These are phyloP conservation scores for Avena sativa DNA, from an alignment of 176 grass and related monocot genomes.

Conservation along the genomic window DNA sequence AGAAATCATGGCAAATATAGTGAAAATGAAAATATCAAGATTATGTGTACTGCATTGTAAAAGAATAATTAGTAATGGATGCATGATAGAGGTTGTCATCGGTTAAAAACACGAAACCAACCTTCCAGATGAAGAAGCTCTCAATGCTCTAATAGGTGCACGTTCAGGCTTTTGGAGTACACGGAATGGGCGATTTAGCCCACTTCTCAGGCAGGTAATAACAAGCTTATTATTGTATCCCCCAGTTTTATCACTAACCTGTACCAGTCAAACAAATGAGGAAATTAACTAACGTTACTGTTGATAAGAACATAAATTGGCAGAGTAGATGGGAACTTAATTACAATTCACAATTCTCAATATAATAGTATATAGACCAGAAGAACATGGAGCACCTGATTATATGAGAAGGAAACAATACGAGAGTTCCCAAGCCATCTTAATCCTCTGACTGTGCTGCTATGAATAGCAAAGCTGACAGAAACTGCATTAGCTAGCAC, in stretches of 20 bases:
- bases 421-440: slow-evolving; percentile 99
- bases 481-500: slow-evolving; percentile 84
- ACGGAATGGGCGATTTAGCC: slow-evolving; percentile 90
- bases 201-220: slow-evolving; percentile 95
- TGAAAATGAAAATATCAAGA: not conserved
- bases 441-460: slow-evolving; percentile 74
- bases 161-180: slow-evolving; percentile 98
- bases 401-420: slow-evolving; percentile 96
- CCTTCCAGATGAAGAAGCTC: slow-evolving; percentile 97
- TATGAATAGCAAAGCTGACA: slow-evolving; percentile 91
- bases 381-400: slow-evolving; percentile 62
- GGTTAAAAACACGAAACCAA: slow-evolving; percentile 47
- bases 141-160: slow-evolving; percentile 93
- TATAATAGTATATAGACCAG: slow-evolving; percentile 32
- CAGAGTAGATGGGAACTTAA: slow-evolving; percentile 30
- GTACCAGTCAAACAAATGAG: slow-evolving; percentile 42
- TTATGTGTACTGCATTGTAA: slow-evolving; percentile 22
- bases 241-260: slow-evolving; percentile 94
- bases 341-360: slow-evolving; percentile 42
- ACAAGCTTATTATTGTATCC: slow-evolving; percentile 92
- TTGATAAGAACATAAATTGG: slow-evolving; percentile 12
- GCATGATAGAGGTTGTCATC: slow-evolving; percentile 1
- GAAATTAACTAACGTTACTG: slow-evolving; percentile 28
- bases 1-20: slow-evolving; percentile 26
- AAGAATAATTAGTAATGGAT: not conserved